Conservation (phyloP, 2,329 filamentous ascomycete genomes). For the Amphichorda felina region DNA sequence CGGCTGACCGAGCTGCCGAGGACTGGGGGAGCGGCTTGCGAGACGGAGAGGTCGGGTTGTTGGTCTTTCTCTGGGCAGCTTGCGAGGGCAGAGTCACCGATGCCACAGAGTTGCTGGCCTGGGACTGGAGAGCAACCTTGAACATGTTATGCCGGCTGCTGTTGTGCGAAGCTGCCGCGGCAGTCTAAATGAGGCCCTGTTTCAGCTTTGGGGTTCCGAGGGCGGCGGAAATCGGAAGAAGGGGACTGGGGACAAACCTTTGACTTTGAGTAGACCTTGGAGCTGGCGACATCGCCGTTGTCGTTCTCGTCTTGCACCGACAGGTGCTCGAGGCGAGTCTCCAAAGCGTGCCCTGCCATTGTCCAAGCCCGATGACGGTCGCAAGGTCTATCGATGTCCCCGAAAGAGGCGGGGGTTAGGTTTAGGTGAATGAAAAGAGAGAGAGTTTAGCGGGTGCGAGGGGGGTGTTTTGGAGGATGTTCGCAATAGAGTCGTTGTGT, state of each 20-base stretch:
- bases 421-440: no score
- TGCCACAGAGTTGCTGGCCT: conserved; percentile 54
- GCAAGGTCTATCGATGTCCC: no score
- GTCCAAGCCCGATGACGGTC: not conserved
- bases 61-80: conserved; percentile 42
- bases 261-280: conserved; percentile 47
- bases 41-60: conserved; percentile 26
- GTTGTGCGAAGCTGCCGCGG: conserved; percentile 8
- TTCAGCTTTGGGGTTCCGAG: not conserved
- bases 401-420: no score
- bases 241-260: conserved; percentile 48
- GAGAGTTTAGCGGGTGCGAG: no score
- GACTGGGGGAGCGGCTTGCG: conserved; percentile 14
- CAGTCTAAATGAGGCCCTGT: not conserved
- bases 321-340: conserved; percentile 81
- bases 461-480: no score
- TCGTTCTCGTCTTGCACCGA: conserved; percentile 85
- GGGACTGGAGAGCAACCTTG: conserved; percentile 74
- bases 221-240: not conserved
- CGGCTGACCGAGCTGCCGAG: conserved; percentile 24
- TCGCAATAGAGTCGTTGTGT: no score
- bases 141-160: conserved; percentile 67
- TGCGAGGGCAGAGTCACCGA: conserved; percentile 59
- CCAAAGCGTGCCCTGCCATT: conserved; percentile 18
- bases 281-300: conserved; percentile 15